Percentiles rank a stretch among this genome's conserved stretches.
phyloP scores from a whole-genome alignment of 1,139 yeast species.

The Zygoascus sp. region DNA sequence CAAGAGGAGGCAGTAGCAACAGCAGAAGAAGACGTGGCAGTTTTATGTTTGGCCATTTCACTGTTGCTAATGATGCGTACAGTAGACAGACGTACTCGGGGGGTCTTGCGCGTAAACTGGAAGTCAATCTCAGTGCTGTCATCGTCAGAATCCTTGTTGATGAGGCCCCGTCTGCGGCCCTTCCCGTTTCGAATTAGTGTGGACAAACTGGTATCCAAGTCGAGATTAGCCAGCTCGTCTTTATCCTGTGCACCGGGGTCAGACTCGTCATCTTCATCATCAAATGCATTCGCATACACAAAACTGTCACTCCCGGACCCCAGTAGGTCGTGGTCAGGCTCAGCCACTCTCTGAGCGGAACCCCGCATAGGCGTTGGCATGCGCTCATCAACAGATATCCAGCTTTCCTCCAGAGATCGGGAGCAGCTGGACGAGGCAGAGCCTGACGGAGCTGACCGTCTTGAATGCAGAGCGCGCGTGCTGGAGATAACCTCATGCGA shows the following conservation, averaged over 20 bases:
- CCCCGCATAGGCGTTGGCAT: neutral
- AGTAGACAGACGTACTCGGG: slow-evolving; percentile 3
- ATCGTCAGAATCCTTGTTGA: slow-evolving; percentile 3
- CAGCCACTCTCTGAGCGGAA: neutral
- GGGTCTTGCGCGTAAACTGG: slow-evolving; percentile 1
- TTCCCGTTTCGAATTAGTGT: slow-evolving; percentile 17
- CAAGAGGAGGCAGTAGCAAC: neutral
- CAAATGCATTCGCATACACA: neutral
- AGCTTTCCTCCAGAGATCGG: slow-evolving; percentile 7
- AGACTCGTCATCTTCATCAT: neutral
- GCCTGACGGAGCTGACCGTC: too few relatives aligned
- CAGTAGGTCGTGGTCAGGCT: neutral
- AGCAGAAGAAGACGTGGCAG: too few relatives aligned
- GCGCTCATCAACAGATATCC: slow-evolving; percentile 7
- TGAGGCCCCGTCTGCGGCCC: slow-evolving; percentile 1
- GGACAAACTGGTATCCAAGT: slow-evolving; percentile 22
- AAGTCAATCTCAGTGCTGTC: slow-evolving; percentile 9
- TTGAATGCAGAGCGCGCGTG: neutral
- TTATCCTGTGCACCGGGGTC: neutral
- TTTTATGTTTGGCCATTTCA: slow-evolving; percentile 9
- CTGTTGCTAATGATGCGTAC: slow-evolving; percentile 12
- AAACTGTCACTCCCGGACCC: neutral
- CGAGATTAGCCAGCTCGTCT: slow-evolving; percentile 18
- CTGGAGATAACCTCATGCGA: neutral
- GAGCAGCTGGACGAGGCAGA: neutral